Evolutionary conservation across 129 eudicot species (phyloP).

Genomic region (Flaveria robusta): DNA sequence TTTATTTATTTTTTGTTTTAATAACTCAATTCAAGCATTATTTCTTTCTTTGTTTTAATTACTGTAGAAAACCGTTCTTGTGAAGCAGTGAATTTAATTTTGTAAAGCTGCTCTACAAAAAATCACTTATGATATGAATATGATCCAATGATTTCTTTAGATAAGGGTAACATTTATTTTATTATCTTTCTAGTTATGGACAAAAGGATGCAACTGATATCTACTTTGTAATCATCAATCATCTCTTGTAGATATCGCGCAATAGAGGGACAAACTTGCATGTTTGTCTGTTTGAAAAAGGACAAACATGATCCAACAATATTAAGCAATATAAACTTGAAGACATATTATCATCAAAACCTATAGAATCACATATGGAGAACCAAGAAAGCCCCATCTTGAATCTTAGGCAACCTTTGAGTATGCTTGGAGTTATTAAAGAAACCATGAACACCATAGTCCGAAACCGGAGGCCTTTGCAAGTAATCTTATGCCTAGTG

Average conservation of each 20-base stretch:
- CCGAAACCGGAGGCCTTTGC: constrained; percentile 25
- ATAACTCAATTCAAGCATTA: not conserved
- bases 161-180: no score
- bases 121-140: no score
- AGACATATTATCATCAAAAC: not conserved
- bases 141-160: no score
- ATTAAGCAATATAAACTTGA: not conserved
- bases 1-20: not conserved
- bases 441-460: constrained; percentile 33
- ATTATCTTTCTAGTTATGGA: no score
- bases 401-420: constrained; percentile 26
- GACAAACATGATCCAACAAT: constrained; percentile 20
- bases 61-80: not conserved
- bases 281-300: not conserved
- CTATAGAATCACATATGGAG: constrained; percentile 17
- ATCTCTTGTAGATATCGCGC: not conserved
- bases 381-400: constrained; percentile 20
- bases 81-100: no score
- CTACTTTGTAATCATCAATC: constrained; percentile 31
- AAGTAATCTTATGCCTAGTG: constrained; percentile 25
- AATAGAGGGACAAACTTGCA: not conserved
- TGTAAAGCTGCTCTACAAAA: no score
- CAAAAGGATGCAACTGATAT: no score
- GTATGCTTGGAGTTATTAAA: constrained; percentile 25
- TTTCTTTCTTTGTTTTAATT: not conserved